A percentile compares a stretch with the other conserved stretches of the same genome.
These are phyloP conservation scores for Coniosporium tulheliwenetii DNA, from an alignment of 2,329 filamentous ascomycete genomes.

Conservation along the genomic window DNA sequence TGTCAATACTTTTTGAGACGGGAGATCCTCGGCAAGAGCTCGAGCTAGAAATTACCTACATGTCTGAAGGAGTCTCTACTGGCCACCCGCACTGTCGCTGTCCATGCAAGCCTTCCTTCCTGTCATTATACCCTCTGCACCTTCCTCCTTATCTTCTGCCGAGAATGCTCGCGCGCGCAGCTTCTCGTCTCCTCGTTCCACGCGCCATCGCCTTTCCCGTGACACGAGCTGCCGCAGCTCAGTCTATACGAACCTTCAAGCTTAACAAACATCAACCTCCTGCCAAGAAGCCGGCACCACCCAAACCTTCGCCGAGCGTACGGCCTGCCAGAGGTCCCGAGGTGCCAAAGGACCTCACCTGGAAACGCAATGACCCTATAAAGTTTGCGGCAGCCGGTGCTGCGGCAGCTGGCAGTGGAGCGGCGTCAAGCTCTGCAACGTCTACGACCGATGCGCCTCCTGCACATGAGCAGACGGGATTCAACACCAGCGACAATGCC, in stretches of 20 bases:
- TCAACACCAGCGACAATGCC: slow-evolving; percentile 14
- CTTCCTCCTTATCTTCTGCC: background rate
- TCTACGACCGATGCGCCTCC: background rate
- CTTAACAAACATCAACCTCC: background rate
- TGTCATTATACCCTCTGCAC: background rate
- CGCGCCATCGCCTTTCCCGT: slow-evolving; percentile 4
- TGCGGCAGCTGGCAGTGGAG: slow-evolving; percentile 7
- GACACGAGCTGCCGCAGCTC: background rate
- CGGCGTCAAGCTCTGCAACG: background rate
- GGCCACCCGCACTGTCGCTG: too few species aligned
- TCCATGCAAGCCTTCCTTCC: background rate
- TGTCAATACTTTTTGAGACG: too few species aligned
- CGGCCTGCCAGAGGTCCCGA: background rate
- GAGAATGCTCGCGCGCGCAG: slow-evolving; percentile 16
- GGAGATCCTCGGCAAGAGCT: too few species aligned
- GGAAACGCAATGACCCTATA: slow-evolving; percentile 23
- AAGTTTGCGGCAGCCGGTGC: slow-evolving; percentile 16
- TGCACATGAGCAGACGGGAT: slow-evolving; percentile 18
- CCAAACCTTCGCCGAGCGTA: background rate
- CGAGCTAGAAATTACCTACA: too few species aligned
- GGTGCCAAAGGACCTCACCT: slow-evolving; percentile 20
- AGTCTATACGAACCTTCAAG: background rate
- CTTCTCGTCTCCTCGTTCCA: slow-evolving; percentile 7
- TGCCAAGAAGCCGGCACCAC: background rate
- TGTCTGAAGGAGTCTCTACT: too few species aligned